Evolutionary conservation across 2,329 filamentous ascomycete species (phyloP).

Genomic region (Chrysosporium queenslandicum): DNA sequence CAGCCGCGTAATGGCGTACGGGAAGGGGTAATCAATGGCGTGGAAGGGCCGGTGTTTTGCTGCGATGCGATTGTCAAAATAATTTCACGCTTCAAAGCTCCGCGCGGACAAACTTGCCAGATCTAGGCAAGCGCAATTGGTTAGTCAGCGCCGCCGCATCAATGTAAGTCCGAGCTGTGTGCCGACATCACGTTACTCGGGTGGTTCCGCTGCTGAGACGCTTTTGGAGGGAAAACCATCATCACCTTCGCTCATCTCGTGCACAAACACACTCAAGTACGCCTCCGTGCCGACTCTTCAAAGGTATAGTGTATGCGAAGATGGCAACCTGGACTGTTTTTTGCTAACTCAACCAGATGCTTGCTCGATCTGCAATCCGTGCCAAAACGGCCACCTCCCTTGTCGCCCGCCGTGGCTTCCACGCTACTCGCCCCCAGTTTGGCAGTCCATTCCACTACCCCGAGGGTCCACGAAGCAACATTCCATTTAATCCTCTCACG

Average conservation of each 20-base stretch:
- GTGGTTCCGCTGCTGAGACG: background rate
- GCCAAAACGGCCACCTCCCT: conserved; percentile 53
- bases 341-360: conserved; percentile 54
- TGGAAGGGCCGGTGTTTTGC: background rate
- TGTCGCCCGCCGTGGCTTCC: conserved; percentile 86
- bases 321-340: conserved; percentile 12
- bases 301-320: conserved; percentile 22
- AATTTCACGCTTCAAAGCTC: background rate
- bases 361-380: conserved; percentile 57
- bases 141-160: no score
- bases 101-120: background rate
- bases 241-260: background rate
- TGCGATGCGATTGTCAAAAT: no score
- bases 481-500: conserved; percentile 93
- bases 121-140: background rate
- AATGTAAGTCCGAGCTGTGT: background rate
- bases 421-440: conserved; percentile 75
- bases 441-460: conserved; percentile 95
- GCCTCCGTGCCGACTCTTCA: conserved; percentile 17
- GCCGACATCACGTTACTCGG: background rate
- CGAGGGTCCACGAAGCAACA: conserved; percentile 86
- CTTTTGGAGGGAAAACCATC: background rate
- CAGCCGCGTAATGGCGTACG: background rate
- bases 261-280: background rate
- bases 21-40: background rate